Evolutionary conservation across 495 filamentous ascomycete genomes (phyloP), one percentile per base, ranked within the genome.

Genomic region (Symbiotaphrina buchneri): DNA sequence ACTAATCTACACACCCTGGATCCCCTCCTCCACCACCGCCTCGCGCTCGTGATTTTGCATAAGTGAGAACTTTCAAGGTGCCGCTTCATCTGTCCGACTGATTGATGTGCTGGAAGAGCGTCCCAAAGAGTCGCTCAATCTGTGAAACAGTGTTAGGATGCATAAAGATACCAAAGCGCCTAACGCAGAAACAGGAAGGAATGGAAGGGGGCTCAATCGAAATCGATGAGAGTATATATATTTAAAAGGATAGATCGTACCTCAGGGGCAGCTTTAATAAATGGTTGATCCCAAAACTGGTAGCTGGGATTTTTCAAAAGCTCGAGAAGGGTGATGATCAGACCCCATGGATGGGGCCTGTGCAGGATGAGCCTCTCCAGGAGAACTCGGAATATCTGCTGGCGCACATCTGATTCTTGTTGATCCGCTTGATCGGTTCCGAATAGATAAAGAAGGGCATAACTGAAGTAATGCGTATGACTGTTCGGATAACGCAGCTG

Each of bases 281-380:
- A 94, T 25, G 79, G 78, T 37, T 93, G 61, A 25, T 82, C 74
- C 61, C 87, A 99, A 59, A 99, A 85, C 41, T 68, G 64, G 43
- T 80, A 83, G 41, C 66, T 75, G 26, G 73, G 69, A 45, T 91
- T 94, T 56, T 92, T 87, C 34, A 91, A 59, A 27, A 99, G 59
- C 54, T 95, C 90, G 27, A 90, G 54, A 29, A 90, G 62, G 14
- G 82, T 91, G 35, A 91, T 73, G 48, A 94, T 78, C 24, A 95
- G 51, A 10, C 87, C 87, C 87, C 87, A 99, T 10, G 87, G 84
- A 47, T 95, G 90, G 19, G 87, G 87, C 47, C 84, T 80, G 48
- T 78, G 80, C 11, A 83, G 80, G 30, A 85, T 68, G 29, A 93
- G 52, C 23, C 87, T 64, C 56, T 99, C 87, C 4, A 94, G 50